Conservation (phyloP, 2,329 filamentous ascomycete species). For the Didymosphaeria variabile region DNA sequence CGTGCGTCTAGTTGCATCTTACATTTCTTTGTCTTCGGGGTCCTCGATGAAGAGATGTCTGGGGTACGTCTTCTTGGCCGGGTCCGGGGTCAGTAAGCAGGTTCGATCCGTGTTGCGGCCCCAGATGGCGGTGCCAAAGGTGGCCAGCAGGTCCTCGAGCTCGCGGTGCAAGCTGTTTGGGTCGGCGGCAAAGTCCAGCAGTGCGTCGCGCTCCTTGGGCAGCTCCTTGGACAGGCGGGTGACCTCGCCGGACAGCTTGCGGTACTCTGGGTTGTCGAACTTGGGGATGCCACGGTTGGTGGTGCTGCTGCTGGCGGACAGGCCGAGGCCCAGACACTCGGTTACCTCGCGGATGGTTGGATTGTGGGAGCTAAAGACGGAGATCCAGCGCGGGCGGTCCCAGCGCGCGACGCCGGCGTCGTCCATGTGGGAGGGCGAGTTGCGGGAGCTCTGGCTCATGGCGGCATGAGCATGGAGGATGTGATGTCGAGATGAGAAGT, state of each 20-base stretch:
- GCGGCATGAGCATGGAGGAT: constrained; percentile 16
- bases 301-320: constrained; percentile 46
- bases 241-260: constrained; percentile 47
- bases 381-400: constrained; percentile 47
- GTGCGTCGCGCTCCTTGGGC: constrained; percentile 47
- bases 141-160: constrained; percentile 44
- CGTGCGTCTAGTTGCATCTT: constrained; percentile 16
- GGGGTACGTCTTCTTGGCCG: constrained; percentile 47
- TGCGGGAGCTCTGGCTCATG: constrained; percentile 41
- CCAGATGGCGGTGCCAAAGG: constrained; percentile 47
- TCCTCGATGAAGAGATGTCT: constrained; percentile 45
- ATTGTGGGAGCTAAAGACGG: constrained; percentile 48
- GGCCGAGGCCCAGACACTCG: constrained; percentile 46
- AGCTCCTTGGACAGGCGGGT: constrained; percentile 47
- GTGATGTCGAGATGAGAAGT: too few relatives aligned
- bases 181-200: constrained; percentile 49
- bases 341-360: constrained; percentile 51
- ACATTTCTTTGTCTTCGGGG: constrained; percentile 44
- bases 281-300: constrained; percentile 50
- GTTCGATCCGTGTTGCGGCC: constrained; percentile 44
- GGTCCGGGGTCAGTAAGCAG: constrained; percentile 43
- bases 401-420: constrained; percentile 45
- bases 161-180: constrained; percentile 41
- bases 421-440: constrained; percentile 34
- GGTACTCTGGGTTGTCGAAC: constrained; percentile 50